A percentile compares a stretch with the other conserved stretches of the same genome.
Evolutionary conservation across 2,329 filamentous ascomycete genomes (phyloP).

Genomic region (Colletotrichum noveboracense): DNA sequence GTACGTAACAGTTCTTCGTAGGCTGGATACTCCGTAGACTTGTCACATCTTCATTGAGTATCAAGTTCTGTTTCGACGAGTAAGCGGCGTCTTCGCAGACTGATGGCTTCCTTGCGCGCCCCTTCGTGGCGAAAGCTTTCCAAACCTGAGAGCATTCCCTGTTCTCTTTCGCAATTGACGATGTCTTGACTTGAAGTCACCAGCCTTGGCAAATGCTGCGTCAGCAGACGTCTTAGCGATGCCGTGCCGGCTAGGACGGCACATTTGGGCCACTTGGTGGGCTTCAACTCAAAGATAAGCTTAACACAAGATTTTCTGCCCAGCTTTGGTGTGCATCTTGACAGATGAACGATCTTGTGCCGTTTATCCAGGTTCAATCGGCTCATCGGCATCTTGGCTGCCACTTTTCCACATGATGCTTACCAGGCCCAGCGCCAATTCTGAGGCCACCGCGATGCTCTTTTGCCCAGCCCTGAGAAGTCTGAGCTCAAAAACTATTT

Average conservation of each 20-base stretch:
- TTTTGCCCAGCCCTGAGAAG: background rate
- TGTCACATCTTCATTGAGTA: background rate
- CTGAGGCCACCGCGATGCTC: background rate
- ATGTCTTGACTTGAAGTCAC: background rate
- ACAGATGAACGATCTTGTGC: background rate
- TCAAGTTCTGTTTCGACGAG: background rate
- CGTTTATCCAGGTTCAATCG: background rate
- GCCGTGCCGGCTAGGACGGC: background rate
- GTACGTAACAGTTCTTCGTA: fast-evolving
- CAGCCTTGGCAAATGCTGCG: background rate
- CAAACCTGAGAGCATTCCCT: fast-evolving
- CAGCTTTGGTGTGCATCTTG: background rate
- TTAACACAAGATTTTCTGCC: background rate
- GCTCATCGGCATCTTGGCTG: background rate
- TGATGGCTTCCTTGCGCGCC: background rate
- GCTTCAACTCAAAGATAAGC: background rate
- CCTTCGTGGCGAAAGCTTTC: background rate
- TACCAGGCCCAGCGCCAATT: background rate
- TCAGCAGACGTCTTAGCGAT: background rate
- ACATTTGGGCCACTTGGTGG: background rate
- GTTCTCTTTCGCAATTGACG: fast-evolving
- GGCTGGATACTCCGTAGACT: background rate
- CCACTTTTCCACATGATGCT: background rate
- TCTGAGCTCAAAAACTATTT: background rate
- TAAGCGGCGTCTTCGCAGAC: fast-evolving